Conservation (phyloP, 805 yeast species). For the Kodamaea nitidulidarum region DNA sequence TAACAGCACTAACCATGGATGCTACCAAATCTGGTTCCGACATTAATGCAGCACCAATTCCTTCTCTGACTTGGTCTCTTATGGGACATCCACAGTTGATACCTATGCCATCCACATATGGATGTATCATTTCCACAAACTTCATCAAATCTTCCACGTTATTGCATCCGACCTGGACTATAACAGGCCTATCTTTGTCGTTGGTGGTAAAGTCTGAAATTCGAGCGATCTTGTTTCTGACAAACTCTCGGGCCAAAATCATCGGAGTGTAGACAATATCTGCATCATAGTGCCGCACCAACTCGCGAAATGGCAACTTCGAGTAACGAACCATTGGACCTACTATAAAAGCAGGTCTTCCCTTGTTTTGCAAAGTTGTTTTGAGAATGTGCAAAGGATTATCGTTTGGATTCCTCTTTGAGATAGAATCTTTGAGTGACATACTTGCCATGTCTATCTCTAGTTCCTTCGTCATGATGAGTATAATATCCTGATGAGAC, state of each 20-base stretch:
- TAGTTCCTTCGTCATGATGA: conserved; percentile 3
- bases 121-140: conserved; percentile 84
- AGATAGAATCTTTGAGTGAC: background rate
- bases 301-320: conserved; percentile 83
- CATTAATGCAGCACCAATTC: conserved; percentile 96
- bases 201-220: conserved; percentile 82
- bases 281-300: conserved; percentile 62
- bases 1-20: conserved; percentile 79
- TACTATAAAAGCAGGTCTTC: conserved; percentile 38
- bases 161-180: conserved; percentile 89
- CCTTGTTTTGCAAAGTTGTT: conserved; percentile 18
- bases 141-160: conserved; percentile 76
- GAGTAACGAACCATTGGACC: conserved; percentile 99
- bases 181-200: conserved; percentile 59
- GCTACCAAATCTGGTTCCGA: conserved; percentile 75
- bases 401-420: conserved; percentile 22
- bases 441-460: background rate
- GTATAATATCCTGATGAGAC: too few relatives aligned
- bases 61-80: conserved; percentile 89
- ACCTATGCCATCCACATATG: conserved; percentile 90
- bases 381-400: conserved; percentile 34
- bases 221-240: conserved; percentile 76
- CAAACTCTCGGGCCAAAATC: conserved; percentile 95
- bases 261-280: conserved; percentile 93
- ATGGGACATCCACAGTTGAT: conserved; percentile 98